Base-by-base conservation (phyloP, 148 eudicot genomes). In the Diospyros lotus region DNA sequence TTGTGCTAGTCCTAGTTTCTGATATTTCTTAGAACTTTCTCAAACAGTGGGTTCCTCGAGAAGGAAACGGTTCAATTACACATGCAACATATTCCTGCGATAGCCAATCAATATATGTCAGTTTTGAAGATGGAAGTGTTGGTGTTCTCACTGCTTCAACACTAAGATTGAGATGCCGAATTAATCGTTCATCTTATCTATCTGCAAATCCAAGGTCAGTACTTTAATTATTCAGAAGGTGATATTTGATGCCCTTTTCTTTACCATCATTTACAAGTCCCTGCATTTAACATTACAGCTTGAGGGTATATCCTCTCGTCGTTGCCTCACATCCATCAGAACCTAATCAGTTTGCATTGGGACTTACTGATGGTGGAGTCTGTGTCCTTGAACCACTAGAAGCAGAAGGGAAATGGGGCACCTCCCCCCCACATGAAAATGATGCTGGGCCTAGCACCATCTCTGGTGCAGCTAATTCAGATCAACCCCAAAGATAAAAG, bases 31-130 rank as follows among this genome's bases (percentile, higher is more conserved):
- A 28, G 28, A 28, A 28, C 6, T 77, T 67, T 70, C 17, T 62
- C 6, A 38, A 70, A 68, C 80, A 93, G 97, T 96, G 97, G 98
- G 87, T 82, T 76, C 89, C 98, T 7, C 86, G 84, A 9, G 97
- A 96, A 82, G 85, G 91, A 75, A 84, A 87, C 81, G 92, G 97
- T 52, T 86, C 93, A 14, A 89, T 96, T 75, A 91, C 97, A 7
- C 85, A 89, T 77, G 99, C 98, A 48, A 88, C 94, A 66, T 93
- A 96, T 74, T 93, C 99, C 4, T 93, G 99, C 80, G 98, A 96
- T 84, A 89, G 99, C 76, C 89, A 83, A 65, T 87, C 87, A 18
- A 89, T 96, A 63, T 93, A 82, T 67, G 94, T 88, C 62, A 90
- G 90, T 77, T 91, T 89, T 69, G 88, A 91, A 83, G 95, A 90